phyloP scores from a whole-genome alignment of 257 asterid genomes.

The Solanum paucissectum region DNA sequence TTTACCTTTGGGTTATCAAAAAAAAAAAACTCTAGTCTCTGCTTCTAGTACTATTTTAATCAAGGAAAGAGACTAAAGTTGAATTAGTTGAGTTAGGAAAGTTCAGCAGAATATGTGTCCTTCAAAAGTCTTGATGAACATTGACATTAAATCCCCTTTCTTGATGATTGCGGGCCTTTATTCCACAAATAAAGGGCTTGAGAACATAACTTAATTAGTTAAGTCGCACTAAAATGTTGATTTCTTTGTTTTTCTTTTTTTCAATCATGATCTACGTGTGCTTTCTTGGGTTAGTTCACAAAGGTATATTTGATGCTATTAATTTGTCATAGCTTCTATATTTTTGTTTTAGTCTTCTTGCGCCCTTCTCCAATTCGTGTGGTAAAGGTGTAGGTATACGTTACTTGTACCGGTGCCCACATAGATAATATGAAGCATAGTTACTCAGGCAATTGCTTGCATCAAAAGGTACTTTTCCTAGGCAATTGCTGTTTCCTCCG shows the following conservation, averaged over 20 bases:
- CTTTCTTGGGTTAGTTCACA: neutral
- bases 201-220: neutral
- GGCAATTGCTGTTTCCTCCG: neutral
- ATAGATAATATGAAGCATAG: neutral
- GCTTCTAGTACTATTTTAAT: neutral
- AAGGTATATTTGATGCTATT: neutral
- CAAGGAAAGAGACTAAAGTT: neutral
- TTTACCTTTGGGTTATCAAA: neutral
- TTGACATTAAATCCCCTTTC: neutral
- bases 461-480: neutral
- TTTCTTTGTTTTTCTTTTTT: neutral
- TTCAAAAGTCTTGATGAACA: neutral
- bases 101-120: neutral
- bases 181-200: neutral
- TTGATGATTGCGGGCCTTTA: neutral
- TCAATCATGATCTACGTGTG: neutral
- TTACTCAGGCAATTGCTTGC: no score
- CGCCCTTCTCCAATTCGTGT: neutral
- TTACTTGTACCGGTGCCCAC: neutral
- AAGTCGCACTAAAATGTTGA: neutral
- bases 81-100: neutral
- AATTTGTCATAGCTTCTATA: neutral
- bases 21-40: neutral
- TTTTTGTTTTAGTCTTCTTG: neutral
- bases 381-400: neutral